Percentiles rank a stretch among this genome's conserved stretches.
Evolutionary conservation across 192 early-diverging fungal genomes (phyloP).

Genomic region (Umbelopsis isabellina): DNA sequence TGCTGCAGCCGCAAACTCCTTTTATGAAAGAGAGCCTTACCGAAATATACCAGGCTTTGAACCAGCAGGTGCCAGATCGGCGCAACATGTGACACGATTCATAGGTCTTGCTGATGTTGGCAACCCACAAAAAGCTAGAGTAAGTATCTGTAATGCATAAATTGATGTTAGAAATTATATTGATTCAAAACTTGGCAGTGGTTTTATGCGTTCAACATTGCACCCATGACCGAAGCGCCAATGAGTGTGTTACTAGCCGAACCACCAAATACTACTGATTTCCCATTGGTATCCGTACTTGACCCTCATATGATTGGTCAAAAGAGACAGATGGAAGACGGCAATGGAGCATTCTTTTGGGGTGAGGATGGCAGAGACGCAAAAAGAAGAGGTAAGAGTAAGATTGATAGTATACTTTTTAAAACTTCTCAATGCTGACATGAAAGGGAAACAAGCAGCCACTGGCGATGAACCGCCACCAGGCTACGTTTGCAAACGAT

Average conservation of each 20-base stretch:
- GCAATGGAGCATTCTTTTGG: conserved; percentile 52
- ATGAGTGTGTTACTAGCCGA: conserved; percentile 30
- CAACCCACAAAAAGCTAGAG: conserved; percentile 67
- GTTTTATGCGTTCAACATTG: conserved; percentile 92
- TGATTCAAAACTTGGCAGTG: conserved; percentile 51
- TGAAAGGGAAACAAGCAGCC: not conserved
- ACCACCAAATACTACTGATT: conserved; percentile 61
- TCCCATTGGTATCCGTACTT: conserved; percentile 47
- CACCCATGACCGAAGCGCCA: conserved; percentile 55
- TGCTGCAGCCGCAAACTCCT: conserved; percentile 64
- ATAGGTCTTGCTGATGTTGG: conserved; percentile 76
- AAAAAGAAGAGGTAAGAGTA: conserved; percentile 18
- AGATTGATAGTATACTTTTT: not conserved
- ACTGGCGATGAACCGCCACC: not conserved
- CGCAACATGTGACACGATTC: conserved; percentile 77
- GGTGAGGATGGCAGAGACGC: conserved; percentile 28
- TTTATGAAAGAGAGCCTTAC: conserved; percentile 89
- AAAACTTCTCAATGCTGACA: not conserved
- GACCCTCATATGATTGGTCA: conserved; percentile 27
- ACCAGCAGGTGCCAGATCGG: conserved; percentile 28
- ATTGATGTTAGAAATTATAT: not conserved
- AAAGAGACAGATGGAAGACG: conserved; percentile 33
- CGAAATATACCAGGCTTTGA: conserved; percentile 51
- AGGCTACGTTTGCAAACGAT: conserved; percentile 53
- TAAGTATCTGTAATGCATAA: conserved; percentile 28